Conservation (phyloP, 345 rosid species). For the Heritiera fomes region DNA sequence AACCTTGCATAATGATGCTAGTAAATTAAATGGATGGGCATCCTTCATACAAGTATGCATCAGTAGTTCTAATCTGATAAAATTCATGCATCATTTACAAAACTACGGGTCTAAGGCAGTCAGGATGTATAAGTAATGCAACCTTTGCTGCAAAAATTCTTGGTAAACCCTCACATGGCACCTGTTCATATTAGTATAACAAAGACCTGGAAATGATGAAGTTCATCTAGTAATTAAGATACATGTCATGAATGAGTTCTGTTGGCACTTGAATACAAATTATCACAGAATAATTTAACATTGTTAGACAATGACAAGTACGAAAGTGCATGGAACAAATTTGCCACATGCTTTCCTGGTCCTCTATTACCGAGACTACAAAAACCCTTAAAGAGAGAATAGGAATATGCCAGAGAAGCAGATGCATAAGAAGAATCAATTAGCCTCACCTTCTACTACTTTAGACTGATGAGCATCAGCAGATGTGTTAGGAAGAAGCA, state of each 20-base stretch:
- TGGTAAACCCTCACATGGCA: not conserved
- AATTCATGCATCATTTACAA: not conserved
- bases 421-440: not conserved
- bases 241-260: not conserved
- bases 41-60: not conserved
- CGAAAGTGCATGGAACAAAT: not conserved
- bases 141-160: not conserved
- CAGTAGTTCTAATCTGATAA: not conserved
- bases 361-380: not conserved
- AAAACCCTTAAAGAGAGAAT: not conserved
- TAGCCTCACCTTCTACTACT: conserved; percentile 57
- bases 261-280: not conserved
- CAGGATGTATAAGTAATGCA: not conserved
- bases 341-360: not conserved
- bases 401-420: not conserved
- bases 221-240: not conserved
- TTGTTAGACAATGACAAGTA: not conserved
- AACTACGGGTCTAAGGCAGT: not conserved
- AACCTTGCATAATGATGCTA: conserved; percentile 1
- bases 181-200: not conserved
- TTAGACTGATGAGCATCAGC: conserved; percentile 43
- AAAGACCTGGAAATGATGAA: not conserved
- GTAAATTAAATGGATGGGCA: not conserved
- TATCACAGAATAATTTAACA: not conserved
- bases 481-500: conserved; percentile 59